These are phyloP conservation scores for Ricinus communis DNA, from an alignment of 345 rosid genomes.

Conservation along the genomic window DNA sequence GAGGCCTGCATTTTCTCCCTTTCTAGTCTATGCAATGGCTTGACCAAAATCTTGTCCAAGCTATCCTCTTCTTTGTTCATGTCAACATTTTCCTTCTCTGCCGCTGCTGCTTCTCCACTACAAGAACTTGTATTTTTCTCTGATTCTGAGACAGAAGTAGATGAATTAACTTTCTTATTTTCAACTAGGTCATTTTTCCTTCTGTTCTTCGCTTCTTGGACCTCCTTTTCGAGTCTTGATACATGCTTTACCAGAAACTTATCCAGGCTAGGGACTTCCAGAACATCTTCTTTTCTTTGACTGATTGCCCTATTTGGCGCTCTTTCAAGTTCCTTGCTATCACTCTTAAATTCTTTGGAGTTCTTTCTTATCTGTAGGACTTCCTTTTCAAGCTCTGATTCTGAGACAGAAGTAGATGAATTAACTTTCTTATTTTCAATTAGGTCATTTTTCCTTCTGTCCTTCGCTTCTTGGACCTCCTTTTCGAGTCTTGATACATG, in stretches of 20 bases:
- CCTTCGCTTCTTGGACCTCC: slow-evolving; percentile 79
- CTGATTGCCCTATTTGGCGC: slow-evolving; percentile 10
- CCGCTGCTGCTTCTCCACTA: too few species aligned
- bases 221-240: slow-evolving; percentile 79
- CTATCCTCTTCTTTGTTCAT: slow-evolving; percentile 15
- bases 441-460: slow-evolving; percentile 39
- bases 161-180: slow-evolving; percentile 15
- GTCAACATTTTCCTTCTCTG: slow-evolving; percentile 55
- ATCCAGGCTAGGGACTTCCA: slow-evolving; percentile 69
- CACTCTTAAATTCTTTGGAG: slow-evolving; percentile 23
- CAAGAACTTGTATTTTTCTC: slow-evolving; percentile 5
- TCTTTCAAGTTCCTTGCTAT: slow-evolving; percentile 32
- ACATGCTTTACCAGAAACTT: slow-evolving; percentile 68
- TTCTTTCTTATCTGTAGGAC: slow-evolving; percentile 20
- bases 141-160: slow-evolving; percentile 7
- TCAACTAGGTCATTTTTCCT: slow-evolving; percentile 34
- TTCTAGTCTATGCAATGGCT: too few species aligned
- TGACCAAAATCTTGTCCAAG: too few species aligned
- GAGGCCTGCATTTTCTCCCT: too few species aligned
- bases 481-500: slow-evolving; percentile 77
- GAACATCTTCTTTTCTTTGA: slow-evolving; percentile 16
- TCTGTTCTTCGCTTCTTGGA: slow-evolving; percentile 69
- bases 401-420: too few species aligned
- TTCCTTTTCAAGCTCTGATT: too few species aligned
- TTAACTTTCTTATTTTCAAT: slow-evolving; percentile 52